A percentile compares a stretch with the other conserved stretches of the same genome.
Conservation (phyloP, 192 early-diverging fungal species). For the Backusella australiensis region DNA sequence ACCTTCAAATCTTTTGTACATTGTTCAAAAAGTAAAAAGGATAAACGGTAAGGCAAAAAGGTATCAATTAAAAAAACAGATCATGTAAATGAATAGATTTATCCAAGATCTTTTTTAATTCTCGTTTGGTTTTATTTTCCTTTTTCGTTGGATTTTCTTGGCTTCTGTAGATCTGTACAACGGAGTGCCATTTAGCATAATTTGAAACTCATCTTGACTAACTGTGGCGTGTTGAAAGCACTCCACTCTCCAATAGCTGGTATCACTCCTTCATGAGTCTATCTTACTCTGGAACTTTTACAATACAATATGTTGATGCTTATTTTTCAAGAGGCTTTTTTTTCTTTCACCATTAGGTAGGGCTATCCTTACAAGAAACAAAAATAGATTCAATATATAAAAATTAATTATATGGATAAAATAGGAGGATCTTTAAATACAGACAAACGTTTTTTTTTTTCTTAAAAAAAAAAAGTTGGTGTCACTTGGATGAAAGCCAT, state of each 20-base stretch:
- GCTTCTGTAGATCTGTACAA: background rate
- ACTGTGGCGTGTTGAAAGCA: background rate
- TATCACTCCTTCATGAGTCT: background rate
- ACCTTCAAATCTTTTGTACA: background rate
- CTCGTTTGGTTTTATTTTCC: background rate
- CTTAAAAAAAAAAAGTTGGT: background rate
- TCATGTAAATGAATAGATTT: background rate
- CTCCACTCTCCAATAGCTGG: background rate
- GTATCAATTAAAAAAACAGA: background rate
- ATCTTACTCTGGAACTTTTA: too few relatives aligned
- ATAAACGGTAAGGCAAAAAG: background rate
- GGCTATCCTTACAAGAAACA: background rate
- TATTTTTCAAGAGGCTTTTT: too few relatives aligned
- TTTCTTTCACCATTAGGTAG: background rate
- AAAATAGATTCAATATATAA: constrained; percentile 3
- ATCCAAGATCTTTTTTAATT: background rate
- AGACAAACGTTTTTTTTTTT: background rate
- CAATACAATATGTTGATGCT: too few relatives aligned
- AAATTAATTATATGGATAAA: background rate
- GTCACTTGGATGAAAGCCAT: background rate
- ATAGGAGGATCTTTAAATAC: background rate
- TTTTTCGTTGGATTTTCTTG: background rate
- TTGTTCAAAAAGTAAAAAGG: background rate
- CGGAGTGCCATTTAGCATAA: background rate
- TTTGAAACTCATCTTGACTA: background rate